Conservation (phyloP, 352 stramenopile genomes). For the Pythium volutum region DNA sequence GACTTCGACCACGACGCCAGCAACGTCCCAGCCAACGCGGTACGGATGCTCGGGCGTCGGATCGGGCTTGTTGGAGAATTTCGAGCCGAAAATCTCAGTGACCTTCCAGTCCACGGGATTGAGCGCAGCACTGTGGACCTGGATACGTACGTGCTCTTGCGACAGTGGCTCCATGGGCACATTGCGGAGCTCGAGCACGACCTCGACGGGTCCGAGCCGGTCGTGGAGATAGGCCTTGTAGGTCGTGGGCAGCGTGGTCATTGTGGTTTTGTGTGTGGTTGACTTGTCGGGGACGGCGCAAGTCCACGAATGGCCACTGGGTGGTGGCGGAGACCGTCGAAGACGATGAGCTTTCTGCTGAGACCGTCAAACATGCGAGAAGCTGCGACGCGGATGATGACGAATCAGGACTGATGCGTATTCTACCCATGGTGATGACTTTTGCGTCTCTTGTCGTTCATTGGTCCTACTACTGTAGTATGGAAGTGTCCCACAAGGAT, state of each 20-base stretch:
- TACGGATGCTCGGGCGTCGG: conserved; percentile 30
- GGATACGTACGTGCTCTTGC: conserved; percentile 29
- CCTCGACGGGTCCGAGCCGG: conserved; percentile 27
- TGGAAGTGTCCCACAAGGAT: too few relatives aligned
- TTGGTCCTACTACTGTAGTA: too few relatives aligned
- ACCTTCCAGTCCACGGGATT: conserved; percentile 37
- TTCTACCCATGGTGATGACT: too few relatives aligned
- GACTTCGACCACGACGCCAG: conserved; percentile 32
- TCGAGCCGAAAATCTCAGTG: neutral
- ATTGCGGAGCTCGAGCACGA: conserved; percentile 28
- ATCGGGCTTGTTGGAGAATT: conserved; percentile 16
- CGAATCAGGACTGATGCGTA: too few relatives aligned
- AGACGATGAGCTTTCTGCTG: neutral
- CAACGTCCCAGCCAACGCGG: conserved; percentile 38
- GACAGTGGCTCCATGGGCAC: conserved; percentile 22
- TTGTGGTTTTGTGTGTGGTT: neutral
- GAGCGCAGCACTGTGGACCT: conserved; percentile 29
- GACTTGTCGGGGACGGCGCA: neutral
- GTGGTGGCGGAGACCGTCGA: neutral
- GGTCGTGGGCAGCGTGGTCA: conserved; percentile 10
- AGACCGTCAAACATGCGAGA: neutral
- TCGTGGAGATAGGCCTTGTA: conserved; percentile 36
- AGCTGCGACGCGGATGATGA: neutral
- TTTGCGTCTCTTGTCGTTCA: too few relatives aligned
- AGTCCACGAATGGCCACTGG: neutral